These are phyloP conservation scores for Penicillium sp. DNA, from an alignment of 2,329 filamentous ascomycete genomes.

Conservation along the genomic window DNA sequence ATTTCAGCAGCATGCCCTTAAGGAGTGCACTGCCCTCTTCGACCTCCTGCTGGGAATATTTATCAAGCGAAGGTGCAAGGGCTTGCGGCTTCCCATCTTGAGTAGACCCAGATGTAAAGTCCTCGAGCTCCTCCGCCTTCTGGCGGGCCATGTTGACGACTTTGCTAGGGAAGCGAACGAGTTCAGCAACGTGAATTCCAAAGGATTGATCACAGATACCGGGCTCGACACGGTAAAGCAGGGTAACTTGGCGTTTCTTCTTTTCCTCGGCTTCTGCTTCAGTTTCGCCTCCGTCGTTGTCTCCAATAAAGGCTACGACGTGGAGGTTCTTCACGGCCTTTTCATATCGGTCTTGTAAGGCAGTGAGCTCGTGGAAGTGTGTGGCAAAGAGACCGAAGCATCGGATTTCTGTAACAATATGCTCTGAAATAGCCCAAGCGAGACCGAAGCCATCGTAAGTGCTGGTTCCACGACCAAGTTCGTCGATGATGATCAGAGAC, in stretches of 20 bases:
- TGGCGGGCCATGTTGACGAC: constrained; percentile 99
- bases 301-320: constrained; percentile 87
- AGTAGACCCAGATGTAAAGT: constrained; percentile 61
- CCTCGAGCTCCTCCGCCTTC: constrained; percentile 96
- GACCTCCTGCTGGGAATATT: constrained; percentile 79
- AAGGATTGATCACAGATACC: constrained; percentile 97
- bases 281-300: constrained; percentile 48
- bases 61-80: constrained; percentile 34
- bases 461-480: constrained; percentile 91
- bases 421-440: constrained; percentile 98
- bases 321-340: constrained; percentile 86
- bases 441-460: constrained; percentile 98
- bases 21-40: constrained; percentile 83
- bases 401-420: constrained; percentile 92
- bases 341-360: constrained; percentile 79
- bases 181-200: constrained; percentile 95
- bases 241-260: constrained; percentile 79
- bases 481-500: constrained; percentile 97
- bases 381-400: constrained; percentile 96
- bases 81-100: constrained; percentile 35
- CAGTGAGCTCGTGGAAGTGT: constrained; percentile 96
- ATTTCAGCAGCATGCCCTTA: constrained; percentile 78
- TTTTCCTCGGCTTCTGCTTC: constrained; percentile 44
- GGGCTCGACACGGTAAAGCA: constrained; percentile 94
- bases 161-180: constrained; percentile 94